A percentile compares a stretch with the other conserved stretches of the same genome.
Conservation (phyloP, 2,329 filamentous ascomycete genomes). For the Curvularia hawaiiensis region DNA sequence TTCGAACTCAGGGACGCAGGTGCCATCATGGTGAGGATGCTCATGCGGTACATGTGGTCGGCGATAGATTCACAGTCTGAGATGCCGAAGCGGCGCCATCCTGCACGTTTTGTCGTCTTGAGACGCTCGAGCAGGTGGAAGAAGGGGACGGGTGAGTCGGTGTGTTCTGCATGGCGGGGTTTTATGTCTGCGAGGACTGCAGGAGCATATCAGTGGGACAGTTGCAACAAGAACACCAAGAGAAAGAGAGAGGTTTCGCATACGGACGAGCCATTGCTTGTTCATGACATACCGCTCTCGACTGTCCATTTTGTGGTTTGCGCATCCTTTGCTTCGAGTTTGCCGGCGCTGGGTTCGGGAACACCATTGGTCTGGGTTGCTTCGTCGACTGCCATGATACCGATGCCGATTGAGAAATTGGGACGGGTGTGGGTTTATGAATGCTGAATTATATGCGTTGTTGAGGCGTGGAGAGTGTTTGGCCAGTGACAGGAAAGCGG, state of each 20-base stretch:
- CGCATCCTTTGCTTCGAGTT: constrained; percentile 37
- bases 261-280: constrained; percentile 33
- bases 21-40: constrained; percentile 90
- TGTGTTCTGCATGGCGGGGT: constrained; percentile 61
- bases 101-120: constrained; percentile 95
- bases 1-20: constrained; percentile 72
- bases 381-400: constrained; percentile 39
- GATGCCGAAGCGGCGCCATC: constrained; percentile 90
- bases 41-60: constrained; percentile 99
- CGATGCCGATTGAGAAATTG: not conserved
- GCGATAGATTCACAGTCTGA: constrained; percentile 81
- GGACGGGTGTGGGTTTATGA: not conserved
- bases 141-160: constrained; percentile 81
- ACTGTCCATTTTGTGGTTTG: constrained; percentile 47
- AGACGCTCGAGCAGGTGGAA: constrained; percentile 93
- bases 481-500: constrained; percentile 12
- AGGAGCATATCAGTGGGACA: constrained; percentile 4
- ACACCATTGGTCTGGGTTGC: constrained; percentile 50
- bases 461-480: constrained; percentile 6
- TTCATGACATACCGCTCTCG: constrained; percentile 52
- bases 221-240: not conserved
- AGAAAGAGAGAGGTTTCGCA: constrained; percentile 37
- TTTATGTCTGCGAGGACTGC: constrained; percentile 69
- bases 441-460: not conserved
- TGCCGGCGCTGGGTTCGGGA: constrained; percentile 42